Evolutionary conservation across 768 basidiomycete genomes (phyloP), one percentile per base, ranked within the genome.

Genomic region (Tulasnella calospora): DNA sequence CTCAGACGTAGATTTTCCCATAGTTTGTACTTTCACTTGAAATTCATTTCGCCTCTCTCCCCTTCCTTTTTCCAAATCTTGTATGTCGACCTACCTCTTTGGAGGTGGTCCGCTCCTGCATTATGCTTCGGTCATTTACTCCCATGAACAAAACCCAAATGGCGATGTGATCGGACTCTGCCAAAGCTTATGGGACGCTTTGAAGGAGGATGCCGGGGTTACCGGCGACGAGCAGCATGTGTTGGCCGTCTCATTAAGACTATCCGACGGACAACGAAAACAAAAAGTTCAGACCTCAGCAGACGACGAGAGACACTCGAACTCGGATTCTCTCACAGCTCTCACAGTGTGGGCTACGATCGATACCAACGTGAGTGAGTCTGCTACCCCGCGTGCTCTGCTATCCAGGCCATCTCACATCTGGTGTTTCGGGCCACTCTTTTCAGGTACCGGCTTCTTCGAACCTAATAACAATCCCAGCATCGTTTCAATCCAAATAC

Each of bases 11-110:
- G 61, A 67, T 67, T 67, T 67, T 67, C 61, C 61, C 61, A 67
- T 67, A 67, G 61, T 67, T 44, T 67, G 61, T 67, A 67, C 61
- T 67, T 67, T 67, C 61, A 67, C 61, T 67, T 67, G 61, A 67
- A 67, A 67, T 67, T 35, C 61, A 27, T 30, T 27, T 67, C 27
- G 15, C 13, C n/a, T 15, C 19, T 10, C 23, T 17, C 33, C 27
- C 30, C 30, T 30, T 13, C 4, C 35, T 17, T 12, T 35, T 67
- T 35, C 61, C 30, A 67, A 67, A 67, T 35, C 61, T 67, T 67
- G 61, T 19, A 67, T 67, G 61, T 67, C 61, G 30, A 67, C 27
- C 13, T 67, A 67, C 61, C 61, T 67, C 61, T 67, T 67, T 67
- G 61, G 61, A 67, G 61, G 61, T 27, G 30, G 30, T 35, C 61